These are phyloP conservation scores for Leccinum subtestaceum DNA, from an alignment of 768 basidiomycete species.

Conservation along the genomic window DNA sequence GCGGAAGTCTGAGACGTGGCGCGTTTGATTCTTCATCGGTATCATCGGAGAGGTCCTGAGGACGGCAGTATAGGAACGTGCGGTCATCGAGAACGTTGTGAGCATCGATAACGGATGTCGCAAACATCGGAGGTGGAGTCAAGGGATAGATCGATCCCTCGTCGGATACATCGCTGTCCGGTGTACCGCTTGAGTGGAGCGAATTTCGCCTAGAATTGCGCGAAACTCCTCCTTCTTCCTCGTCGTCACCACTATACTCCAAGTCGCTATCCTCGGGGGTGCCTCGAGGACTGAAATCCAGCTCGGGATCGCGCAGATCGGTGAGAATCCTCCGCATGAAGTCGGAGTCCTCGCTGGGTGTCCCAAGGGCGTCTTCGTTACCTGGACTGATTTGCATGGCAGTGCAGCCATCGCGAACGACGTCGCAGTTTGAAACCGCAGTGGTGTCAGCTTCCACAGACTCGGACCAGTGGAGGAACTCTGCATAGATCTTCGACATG, in stretches of 20 bases:
- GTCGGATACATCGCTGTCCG: slow-evolving; percentile 5
- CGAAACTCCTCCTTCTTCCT: background rate
- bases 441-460: background rate
- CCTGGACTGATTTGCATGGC: background rate
- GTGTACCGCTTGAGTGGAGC: background rate
- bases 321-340: slow-evolving; percentile 15
- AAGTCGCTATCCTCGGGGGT: slow-evolving; percentile 9
- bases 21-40: background rate
- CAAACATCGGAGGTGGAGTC: slow-evolving; percentile 2
- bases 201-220: background rate
- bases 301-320: slow-evolving; percentile 13
- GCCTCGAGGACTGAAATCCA: slow-evolving; percentile 7
- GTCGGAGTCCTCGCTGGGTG: background rate
- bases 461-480: background rate
- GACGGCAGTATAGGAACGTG: slow-evolving; percentile 2
- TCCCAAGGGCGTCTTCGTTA: background rate
- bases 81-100: background rate
- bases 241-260: background rate
- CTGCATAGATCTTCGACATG: background rate
- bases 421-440: background rate
- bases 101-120: background rate
- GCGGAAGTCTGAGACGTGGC: background rate
- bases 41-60: background rate
- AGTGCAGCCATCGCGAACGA: background rate
- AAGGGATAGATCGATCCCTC: slow-evolving; percentile 9